Conservation (phyloP, 257 asterid genomes). For the Pogostemon cablin region DNA sequence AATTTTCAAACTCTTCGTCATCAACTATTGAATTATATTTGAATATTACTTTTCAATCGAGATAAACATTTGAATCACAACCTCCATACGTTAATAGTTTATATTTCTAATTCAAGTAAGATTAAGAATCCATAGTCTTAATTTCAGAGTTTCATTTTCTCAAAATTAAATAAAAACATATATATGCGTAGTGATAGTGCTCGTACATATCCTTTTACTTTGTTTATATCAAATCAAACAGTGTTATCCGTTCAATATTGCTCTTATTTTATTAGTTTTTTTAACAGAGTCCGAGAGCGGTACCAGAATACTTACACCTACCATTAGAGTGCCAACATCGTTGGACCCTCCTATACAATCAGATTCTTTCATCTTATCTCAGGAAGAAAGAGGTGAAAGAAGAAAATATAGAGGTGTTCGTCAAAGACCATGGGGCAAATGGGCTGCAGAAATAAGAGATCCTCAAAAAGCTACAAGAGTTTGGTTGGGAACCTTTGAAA, state of each 20-base stretch:
- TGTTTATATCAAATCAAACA: constrained; percentile 13
- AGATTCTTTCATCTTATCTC: constrained; percentile 31
- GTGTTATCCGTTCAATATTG: not conserved
- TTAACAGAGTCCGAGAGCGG: constrained; percentile 45
- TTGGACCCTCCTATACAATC: constrained; percentile 23
- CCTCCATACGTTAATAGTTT: constrained; percentile 21
- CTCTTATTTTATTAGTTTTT: not conserved
- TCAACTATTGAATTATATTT: constrained; percentile 30
- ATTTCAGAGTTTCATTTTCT: not conserved
- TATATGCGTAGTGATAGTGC: not conserved
- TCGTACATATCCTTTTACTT: constrained; percentile 23
- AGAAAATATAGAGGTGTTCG: constrained; percentile 85
- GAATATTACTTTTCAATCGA: constrained; percentile 27
- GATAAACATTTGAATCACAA: constrained; percentile 41
- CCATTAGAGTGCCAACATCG: constrained; percentile 23
- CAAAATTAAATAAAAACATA: not conserved
- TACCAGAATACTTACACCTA: constrained; percentile 27
- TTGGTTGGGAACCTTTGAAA: constrained; percentile 93
- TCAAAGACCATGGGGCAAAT: constrained; percentile 95
- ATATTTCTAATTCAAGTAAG: not conserved
- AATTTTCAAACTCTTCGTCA: constrained; percentile 28
- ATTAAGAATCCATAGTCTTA: not conserved
- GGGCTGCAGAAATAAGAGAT: constrained; percentile 96
- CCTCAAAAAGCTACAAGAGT: constrained; percentile 89
- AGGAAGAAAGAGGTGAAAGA: constrained; percentile 59